phyloP scores from a whole-genome alignment of 495 filamentous ascomycete genomes.

The Penicillium simplicissimum region DNA sequence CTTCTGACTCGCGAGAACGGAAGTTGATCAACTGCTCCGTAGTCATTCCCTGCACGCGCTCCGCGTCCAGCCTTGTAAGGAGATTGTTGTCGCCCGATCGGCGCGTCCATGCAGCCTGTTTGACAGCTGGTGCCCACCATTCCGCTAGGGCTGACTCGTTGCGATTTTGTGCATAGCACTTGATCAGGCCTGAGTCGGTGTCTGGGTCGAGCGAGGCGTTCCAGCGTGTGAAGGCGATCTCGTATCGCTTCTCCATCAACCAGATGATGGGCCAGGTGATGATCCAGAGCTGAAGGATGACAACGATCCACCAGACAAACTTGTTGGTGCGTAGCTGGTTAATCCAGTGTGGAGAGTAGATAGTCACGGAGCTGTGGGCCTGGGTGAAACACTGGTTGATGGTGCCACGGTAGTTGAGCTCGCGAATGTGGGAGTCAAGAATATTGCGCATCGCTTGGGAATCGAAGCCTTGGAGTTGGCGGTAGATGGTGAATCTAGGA shows the following conservation, averaged over 20 bases:
- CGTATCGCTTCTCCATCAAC: conserved; percentile 43
- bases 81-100: conserved; percentile 16
- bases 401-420: conserved; percentile 44
- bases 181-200: conserved; percentile 9
- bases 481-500: conserved; percentile 42
- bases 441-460: conserved; percentile 28
- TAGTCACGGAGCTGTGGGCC: conserved; percentile 32
- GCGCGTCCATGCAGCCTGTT: conserved; percentile 35
- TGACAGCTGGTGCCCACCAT: conserved; percentile 42
- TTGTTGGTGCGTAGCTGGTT: conserved; percentile 41
- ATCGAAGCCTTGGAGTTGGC: conserved; percentile 40
- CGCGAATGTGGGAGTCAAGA: conserved; percentile 42
- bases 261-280: conserved; percentile 47
- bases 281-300: conserved; percentile 50
- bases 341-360: conserved; percentile 52
- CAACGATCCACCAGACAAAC: conserved; percentile 38
- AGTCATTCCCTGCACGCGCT: conserved; percentile 25
- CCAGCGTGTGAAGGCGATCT: conserved; percentile 38
- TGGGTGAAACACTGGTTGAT: conserved; percentile 25
- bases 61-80: conserved; percentile 27
- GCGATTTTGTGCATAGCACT: conserved; percentile 31
- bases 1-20: conserved; percentile 15
- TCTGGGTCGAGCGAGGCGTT: conserved; percentile 26
- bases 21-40: conserved; percentile 22
- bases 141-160: conserved; percentile 34